A percentile compares a stretch with the other conserved stretches of the same genome.
phyloP scores from a whole-genome alignment of 306 rosid genomes.

The Cucurbita maxima region DNA sequence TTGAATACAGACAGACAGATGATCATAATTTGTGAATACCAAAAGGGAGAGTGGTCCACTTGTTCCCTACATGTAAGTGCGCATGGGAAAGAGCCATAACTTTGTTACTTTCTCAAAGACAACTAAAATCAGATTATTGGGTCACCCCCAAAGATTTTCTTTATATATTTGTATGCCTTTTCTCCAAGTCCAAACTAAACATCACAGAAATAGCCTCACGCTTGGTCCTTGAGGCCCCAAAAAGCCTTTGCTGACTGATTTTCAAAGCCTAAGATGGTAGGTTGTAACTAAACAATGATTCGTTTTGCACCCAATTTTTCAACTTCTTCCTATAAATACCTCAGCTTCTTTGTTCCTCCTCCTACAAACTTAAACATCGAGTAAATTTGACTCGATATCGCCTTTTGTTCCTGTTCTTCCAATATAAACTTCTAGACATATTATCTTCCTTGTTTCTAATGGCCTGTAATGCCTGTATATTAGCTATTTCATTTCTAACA shows the following conservation, averaged over 20 bases:
- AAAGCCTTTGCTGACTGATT: neutral
- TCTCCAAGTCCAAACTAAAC: neutral
- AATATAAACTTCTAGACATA: neutral
- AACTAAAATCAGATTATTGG: neutral
- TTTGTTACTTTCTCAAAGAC: neutral
- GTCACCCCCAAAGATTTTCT: neutral
- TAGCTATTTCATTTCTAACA: neutral
- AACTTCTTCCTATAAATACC: slow-evolving; percentile 5
- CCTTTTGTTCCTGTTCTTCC: neutral
- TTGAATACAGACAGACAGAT: neutral
- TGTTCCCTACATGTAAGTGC: slow-evolving; percentile 8
- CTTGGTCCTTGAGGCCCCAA: neutral
- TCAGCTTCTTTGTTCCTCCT: neutral
- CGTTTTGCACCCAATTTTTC: neutral
- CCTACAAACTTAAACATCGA: neutral
- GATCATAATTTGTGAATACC: neutral
- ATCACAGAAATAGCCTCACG: neutral
- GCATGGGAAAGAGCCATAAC: slow-evolving; percentile 12
- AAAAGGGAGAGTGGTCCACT: neutral
- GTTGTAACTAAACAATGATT: neutral
- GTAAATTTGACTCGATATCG: neutral
- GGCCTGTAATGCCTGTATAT: neutral
- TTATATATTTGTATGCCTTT: neutral
- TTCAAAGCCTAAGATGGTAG: neutral
- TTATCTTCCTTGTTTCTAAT: neutral